These are phyloP conservation scores for Acrodontium crateriforme DNA, from an alignment of 2,329 filamentous ascomycete genomes.

Conservation along the genomic window DNA sequence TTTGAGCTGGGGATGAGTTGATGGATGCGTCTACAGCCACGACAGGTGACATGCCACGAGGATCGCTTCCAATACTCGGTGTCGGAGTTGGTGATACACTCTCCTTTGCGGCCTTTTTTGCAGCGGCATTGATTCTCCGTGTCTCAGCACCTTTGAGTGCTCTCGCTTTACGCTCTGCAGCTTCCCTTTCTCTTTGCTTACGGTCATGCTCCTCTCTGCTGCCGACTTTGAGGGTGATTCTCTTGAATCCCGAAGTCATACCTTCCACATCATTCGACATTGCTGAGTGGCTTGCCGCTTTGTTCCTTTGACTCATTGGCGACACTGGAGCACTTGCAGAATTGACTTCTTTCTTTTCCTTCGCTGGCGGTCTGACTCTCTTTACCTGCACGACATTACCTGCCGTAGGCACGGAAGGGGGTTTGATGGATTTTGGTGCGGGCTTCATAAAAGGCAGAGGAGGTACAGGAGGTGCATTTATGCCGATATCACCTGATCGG, in stretches of 20 bases:
- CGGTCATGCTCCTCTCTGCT: slow-evolving; percentile 42
- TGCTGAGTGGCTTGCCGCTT: slow-evolving; percentile 4
- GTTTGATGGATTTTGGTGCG: slow-evolving; percentile 15
- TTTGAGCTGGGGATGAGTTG: neutral
- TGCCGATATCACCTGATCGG: slow-evolving; percentile 11
- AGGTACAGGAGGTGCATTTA: slow-evolving; percentile 12
- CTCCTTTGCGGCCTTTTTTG: slow-evolving; percentile 10
- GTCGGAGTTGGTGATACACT: neutral
- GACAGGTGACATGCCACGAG: too few species aligned
- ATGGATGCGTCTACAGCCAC: too few species aligned
- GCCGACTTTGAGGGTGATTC: slow-evolving; percentile 45
- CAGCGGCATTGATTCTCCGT: slow-evolving; percentile 19
- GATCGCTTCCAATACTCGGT: neutral
- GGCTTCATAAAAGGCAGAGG: slow-evolving; percentile 5
- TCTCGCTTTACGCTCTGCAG: slow-evolving; percentile 25
- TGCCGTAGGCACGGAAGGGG: slow-evolving; percentile 11
- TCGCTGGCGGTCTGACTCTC: slow-evolving; percentile 15
- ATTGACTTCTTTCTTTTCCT: slow-evolving; percentile 6
- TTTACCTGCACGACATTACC: slow-evolving; percentile 9
- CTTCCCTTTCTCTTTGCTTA: slow-evolving; percentile 26
- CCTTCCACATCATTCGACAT: slow-evolving; percentile 32
- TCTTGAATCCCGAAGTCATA: slow-evolving; percentile 39
- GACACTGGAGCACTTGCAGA: slow-evolving; percentile 22
- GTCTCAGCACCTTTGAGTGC: slow-evolving; percentile 22
- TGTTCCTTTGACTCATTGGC: neutral